Evolutionary conservation across 75 land plant species (phyloP).

Genomic region (Cupressus sempervirens): DNA sequence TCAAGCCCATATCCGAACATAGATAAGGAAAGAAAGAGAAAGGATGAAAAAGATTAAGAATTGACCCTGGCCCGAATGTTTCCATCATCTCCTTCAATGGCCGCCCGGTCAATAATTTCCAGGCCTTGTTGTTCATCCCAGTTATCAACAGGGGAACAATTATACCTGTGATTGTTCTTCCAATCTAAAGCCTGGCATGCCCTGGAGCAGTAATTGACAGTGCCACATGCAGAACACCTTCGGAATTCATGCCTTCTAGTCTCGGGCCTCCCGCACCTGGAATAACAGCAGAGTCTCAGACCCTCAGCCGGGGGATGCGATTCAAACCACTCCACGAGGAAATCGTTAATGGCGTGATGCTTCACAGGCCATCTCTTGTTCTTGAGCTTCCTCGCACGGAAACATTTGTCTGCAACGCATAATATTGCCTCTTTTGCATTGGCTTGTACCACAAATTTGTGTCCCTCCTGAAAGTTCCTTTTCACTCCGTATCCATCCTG

Average conservation of each 20-base stretch:
- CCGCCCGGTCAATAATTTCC: constrained; percentile 28
- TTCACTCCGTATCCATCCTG: constrained; percentile 32
- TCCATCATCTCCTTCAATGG: constrained; percentile 18
- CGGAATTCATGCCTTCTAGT: constrained; percentile 24
- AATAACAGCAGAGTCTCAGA: constrained; percentile 18
- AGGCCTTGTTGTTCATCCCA: constrained; percentile 5
- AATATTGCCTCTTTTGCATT: constrained; percentile 23
- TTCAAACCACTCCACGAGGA: constrained; percentile 24
- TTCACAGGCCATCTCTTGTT: constrained; percentile 18
- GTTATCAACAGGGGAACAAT: constrained; percentile 15
- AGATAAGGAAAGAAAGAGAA: neutral
- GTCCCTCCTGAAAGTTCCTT: constrained; percentile 17
- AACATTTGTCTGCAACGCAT: neutral
- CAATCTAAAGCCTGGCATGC: constrained; percentile 31
- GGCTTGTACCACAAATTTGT: constrained; percentile 26
- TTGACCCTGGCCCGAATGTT: neutral
- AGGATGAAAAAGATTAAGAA: neutral
- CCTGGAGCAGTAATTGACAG: constrained; percentile 23
- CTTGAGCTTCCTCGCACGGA: neutral
- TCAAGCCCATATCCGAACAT: neutral
- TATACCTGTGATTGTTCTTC: constrained; percentile 19
- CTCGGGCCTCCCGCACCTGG: constrained; percentile 26
- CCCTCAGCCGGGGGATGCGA: constrained; percentile 13
- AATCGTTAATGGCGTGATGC: constrained; percentile 15
- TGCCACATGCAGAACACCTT: constrained; percentile 25